Percentiles rank a stretch among this genome's conserved stretches.
phyloP scores from a whole-genome alignment of 2,329 filamentous ascomycete genomes.

The Cryphonectria nitschkei region DNA sequence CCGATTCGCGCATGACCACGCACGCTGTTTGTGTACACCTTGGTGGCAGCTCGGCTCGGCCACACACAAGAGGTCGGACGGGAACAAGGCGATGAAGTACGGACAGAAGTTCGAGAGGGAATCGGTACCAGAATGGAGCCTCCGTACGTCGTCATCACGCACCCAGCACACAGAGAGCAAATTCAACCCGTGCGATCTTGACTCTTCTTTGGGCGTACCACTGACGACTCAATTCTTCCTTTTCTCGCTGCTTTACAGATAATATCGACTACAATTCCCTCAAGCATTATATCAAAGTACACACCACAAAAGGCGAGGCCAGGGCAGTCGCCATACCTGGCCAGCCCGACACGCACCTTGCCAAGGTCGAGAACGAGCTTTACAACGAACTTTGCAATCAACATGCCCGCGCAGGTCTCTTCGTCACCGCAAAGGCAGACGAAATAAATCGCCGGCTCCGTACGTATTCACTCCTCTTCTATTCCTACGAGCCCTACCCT shows the following conservation, averaged over 20 bases:
- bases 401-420: constrained; percentile 77
- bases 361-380: constrained; percentile 72
- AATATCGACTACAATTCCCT: constrained; percentile 90
- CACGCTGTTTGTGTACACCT: background rate
- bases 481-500: background rate
- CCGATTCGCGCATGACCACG: background rate
- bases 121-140: constrained; percentile 81
- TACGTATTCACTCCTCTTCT: constrained; percentile 42
- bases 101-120: constrained; percentile 73
- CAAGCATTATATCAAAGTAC: constrained; percentile 80
- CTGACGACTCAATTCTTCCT: background rate
- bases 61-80: constrained; percentile 6
- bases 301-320: constrained; percentile 73
- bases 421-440: constrained; percentile 78
- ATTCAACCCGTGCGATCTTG: constrained; percentile 11
- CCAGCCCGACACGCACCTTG: constrained; percentile 60
- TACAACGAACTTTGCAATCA: constrained; percentile 72
- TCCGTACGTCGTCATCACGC: constrained; percentile 56
- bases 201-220: constrained; percentile 1
- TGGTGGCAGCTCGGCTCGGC: background rate
- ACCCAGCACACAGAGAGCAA: background rate
- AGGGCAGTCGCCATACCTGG: constrained; percentile 76
- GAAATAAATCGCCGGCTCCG: constrained; percentile 73
- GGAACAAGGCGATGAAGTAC: constrained; percentile 66
- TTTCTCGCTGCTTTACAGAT: constrained; percentile 50